phyloP scores from a whole-genome alignment of 305 asterid genomes.

The Fraxinus albicans region DNA sequence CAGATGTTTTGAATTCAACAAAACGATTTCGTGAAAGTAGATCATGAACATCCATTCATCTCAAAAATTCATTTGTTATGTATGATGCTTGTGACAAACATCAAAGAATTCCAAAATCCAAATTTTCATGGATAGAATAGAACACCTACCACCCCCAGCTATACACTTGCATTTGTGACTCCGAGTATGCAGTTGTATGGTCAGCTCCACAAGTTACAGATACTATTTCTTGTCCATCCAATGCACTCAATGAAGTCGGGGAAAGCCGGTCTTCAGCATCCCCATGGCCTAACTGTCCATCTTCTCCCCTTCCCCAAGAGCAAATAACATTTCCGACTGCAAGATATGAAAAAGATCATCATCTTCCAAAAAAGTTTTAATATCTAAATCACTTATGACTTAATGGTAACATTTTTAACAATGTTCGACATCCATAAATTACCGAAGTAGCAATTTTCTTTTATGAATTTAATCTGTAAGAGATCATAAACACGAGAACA shows the following conservation, averaged over 20 bases:
- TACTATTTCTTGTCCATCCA: constrained; percentile 72
- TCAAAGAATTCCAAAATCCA: neutral
- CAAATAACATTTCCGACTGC: constrained; percentile 87
- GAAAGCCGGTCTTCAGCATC: constrained; percentile 89
- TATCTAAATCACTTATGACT: constrained; percentile 1
- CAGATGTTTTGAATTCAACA: neutral
- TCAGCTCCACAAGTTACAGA: constrained; percentile 92
- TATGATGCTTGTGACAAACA: neutral
- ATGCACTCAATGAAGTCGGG: constrained; percentile 77
- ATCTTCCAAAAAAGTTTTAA: constrained; percentile 2
- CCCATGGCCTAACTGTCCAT: constrained; percentile 94
- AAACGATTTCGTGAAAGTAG: neutral
- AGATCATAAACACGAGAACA: neutral
- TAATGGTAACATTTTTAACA: neutral
- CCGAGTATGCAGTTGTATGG: constrained; percentile 87
- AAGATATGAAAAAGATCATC: constrained; percentile 14
- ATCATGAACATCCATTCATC: neutral
- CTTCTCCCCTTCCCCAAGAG: constrained; percentile 99
- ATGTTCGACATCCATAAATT: neutral
- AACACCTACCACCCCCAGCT: constrained; percentile 95
- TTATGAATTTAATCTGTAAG: neutral
- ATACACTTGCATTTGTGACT: constrained; percentile 59
- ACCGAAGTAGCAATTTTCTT: neutral
- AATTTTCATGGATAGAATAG: neutral
- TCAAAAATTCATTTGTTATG: neutral